Percentiles rank a stretch among this genome's conserved stretches.
These are phyloP conservation scores for Kazachstania sp. DNA, from an alignment of 1,139 yeast genomes.

Conservation along the genomic window DNA sequence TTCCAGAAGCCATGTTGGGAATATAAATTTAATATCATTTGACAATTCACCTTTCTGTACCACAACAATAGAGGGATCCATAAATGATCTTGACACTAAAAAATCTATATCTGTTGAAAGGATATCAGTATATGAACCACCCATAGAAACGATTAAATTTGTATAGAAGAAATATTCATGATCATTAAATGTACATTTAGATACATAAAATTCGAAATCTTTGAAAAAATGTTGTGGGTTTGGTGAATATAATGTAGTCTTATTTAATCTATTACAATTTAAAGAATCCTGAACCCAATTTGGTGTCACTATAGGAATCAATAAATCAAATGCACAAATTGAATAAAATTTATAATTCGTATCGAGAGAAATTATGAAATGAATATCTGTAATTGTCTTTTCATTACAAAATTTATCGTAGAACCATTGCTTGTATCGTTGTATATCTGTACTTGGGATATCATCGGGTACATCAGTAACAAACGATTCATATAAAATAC, in stretches of 20 bases:
- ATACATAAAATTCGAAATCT: conserved; percentile 51
- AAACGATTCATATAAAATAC: not conserved
- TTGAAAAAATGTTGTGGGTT: conserved; percentile 58
- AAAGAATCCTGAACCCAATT: conserved; percentile 54
- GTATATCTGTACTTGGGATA: not conserved
- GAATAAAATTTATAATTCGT: conserved; percentile 48
- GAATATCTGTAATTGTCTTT: conserved; percentile 11
- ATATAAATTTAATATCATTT: conserved; percentile 49
- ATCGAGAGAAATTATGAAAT: conserved; percentile 50
- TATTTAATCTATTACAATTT: conserved; percentile 37
- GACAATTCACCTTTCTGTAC: conserved; percentile 33
- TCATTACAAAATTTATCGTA: conserved; percentile 2
- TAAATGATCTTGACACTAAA: conserved; percentile 48
- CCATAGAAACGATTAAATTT: conserved; percentile 49
- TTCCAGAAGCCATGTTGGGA: conserved; percentile 53
- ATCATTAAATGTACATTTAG: conserved; percentile 52
- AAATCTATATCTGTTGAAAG: conserved; percentile 69
- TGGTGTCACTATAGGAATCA: conserved; percentile 62
- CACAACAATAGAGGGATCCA: conserved; percentile 40
- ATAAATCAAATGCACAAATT: conserved; percentile 37
- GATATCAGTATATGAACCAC: conserved; percentile 60
- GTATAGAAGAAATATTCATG: conserved; percentile 59
- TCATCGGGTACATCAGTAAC: no score
- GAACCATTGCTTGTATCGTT: conserved; percentile 1
- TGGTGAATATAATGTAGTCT: conserved; percentile 47